Base-by-base conservation (phyloP, 306 rosid species). In the Trichosanthes cucumerina region DNA sequence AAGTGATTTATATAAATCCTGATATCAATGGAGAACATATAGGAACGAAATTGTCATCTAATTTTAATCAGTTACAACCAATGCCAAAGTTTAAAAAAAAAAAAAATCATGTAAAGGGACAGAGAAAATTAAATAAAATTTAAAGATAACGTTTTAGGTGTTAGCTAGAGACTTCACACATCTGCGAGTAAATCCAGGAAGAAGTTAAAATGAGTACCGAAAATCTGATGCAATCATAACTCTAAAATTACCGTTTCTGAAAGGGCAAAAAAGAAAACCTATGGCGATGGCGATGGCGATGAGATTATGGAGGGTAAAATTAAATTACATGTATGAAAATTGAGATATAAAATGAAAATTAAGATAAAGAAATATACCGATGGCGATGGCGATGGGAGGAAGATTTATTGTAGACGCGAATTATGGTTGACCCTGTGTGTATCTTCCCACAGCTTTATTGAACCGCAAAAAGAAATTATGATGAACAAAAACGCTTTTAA, bases 391-490 rank as follows among this genome's bases (percentile, higher is more conserved):
- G n/a, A n/a, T n/a, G n/a, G 9, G 8, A n/a, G n/a, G 33, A 16
- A 5, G 54, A 49, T 49, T 7, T 24, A 54, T 33, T 19, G 16
- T 21, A 38, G 69, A 21, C 3, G 12, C 60, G 72, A 78, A 85
- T 9, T 47, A 68, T 73, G 7, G 16, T 86, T 92, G 98, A 85
- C 84, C 81, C 93, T 87, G 81, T 88, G 76, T 78, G 97, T 96
- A 91, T 93, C 96, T 91, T 96, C 99, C 99, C 99, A 96, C 99
- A 96, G 99, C 99, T 93, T 91, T 93, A 91, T 96, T 93, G 99
- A 93, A 96, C 98, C 88, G 96, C 99, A 90, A 81, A 81, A 49
- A 26, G 26, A 68, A 65, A n/a, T 26, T 28, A 18, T 7, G 4
- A 70, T 39, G 76, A 70, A 70, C 54, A 21, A 69, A 13, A 46